Conservation (phyloP, 805 yeast species). For the Wickerhamomyces subpelliculosus region DNA sequence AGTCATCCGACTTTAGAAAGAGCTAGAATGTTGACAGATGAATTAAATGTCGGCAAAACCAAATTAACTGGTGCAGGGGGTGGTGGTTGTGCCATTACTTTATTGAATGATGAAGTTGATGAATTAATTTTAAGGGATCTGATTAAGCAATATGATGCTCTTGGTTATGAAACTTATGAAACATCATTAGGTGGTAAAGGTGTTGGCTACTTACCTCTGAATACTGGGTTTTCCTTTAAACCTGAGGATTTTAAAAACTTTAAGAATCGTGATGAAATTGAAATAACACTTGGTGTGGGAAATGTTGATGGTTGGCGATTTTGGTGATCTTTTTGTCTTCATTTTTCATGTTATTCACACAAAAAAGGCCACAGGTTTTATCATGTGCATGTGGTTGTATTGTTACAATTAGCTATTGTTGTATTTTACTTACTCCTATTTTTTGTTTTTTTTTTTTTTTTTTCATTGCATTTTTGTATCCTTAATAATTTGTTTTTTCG, state of each 20-base stretch:
- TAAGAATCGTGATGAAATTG: constrained; percentile 36
- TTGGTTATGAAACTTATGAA: constrained; percentile 68
- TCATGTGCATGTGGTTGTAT: no score
- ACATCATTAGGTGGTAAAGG: constrained; percentile 89
- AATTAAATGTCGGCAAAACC: constrained; percentile 67
- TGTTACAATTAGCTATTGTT: no score
- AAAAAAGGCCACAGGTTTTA: neutral
- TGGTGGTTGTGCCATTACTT: constrained; percentile 95
- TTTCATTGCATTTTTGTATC: no score
- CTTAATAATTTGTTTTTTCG: no score
- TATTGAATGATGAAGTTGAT: constrained; percentile 40
- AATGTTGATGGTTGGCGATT: constrained; percentile 44
- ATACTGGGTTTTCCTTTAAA: constrained; percentile 11
- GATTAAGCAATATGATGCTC: constrained; percentile 27
- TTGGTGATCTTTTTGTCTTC: constrained; percentile 34
- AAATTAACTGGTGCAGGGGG: constrained; percentile 99
- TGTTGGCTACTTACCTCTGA: constrained; percentile 44
- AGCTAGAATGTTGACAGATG: constrained; percentile 61
- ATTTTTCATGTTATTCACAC: neutral
- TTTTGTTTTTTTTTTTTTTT: no score
- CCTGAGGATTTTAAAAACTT: constrained; percentile 28
- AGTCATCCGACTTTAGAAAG: constrained; percentile 87
- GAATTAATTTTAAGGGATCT: constrained; percentile 29
- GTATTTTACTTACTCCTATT: no score
- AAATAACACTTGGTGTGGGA: constrained; percentile 38